Base-by-base conservation (phyloP, 768 basidiomycete genomes). In the Suillus placidus region DNA sequence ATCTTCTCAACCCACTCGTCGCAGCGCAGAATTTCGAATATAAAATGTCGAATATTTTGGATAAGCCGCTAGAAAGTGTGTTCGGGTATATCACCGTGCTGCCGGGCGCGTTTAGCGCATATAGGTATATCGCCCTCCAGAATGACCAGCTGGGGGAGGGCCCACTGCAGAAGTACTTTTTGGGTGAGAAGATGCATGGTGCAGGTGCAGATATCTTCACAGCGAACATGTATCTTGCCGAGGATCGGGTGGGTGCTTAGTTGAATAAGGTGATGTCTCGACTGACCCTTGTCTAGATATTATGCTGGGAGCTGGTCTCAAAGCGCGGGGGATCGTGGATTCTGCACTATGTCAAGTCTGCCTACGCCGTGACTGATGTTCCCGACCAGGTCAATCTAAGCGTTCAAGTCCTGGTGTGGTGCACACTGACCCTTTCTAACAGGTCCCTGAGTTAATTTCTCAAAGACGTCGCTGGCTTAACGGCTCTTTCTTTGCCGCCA, bases 241-340 rank as follows among this genome's bases (percentile, higher is more conserved):
- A 96, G 77, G 94, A 95, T 82, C 88, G 91, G 64, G 84, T 85
- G 74, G 68, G 82, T 81, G 61, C 34, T 62, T 14, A 45, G 55
- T 40, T 20, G 37, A 18, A 12, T 52, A 56, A 40, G 9, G 23
- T 60, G 38, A 38, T 37, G 62, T 34, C 9, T 34, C 34, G 13
- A 56, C 66, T 72, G 52, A 69, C 32, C n/a, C 51, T 60, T 60
- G 75, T 69, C 71, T 73, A 88, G 88, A 97, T 98, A 68, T 82
- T 99, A 2, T 98, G 96, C 76, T 98, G 95, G 95, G 96, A 98
- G 76, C 85, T 99, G 30, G 96, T 98, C 38, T 92, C 93, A n/a
- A 99, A 98, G 73, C 87, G 95, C 13, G 89, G 90, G 18, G 90
- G 88, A 3, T 83, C 92, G 32, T 98, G 97, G 97, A 88, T 92